Evolutionary conservation across 1,284 basidiomycete species (phyloP).

Genomic region (Sanghuangporus sanghuang): DNA sequence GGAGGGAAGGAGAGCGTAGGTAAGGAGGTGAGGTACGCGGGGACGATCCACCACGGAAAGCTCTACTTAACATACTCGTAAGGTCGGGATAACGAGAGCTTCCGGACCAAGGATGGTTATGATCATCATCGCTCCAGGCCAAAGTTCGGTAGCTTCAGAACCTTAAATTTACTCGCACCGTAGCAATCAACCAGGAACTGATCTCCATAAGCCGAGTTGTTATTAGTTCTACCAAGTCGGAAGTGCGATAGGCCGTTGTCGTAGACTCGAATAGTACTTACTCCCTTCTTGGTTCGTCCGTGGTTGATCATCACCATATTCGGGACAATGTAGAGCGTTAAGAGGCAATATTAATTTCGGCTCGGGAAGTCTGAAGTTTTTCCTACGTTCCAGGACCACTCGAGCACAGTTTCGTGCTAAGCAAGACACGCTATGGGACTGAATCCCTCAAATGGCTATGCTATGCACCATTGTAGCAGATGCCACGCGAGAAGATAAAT

Average conservation of each 20-base stretch:
- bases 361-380: background rate
- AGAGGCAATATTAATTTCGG: background rate
- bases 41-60: background rate
- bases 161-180: background rate
- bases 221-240: background rate
- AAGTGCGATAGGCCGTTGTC: background rate
- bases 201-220: background rate
- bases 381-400: background rate
- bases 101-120: background rate
- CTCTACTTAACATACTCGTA: background rate
- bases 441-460: background rate
- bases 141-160: background rate
- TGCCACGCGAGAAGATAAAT: background rate
- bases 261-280: background rate
- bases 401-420: background rate
- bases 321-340: background rate
- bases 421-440: background rate
- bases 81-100: background rate
- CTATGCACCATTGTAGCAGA: background rate
- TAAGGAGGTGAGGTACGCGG: background rate
- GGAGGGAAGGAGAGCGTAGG: background rate
- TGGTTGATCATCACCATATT: background rate
- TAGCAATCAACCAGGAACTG: background rate
- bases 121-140: background rate
- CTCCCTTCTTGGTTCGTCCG: background rate